phyloP scores from a whole-genome alignment of 768 basidiomycete species.

The Rhizopogon vulgaris region DNA sequence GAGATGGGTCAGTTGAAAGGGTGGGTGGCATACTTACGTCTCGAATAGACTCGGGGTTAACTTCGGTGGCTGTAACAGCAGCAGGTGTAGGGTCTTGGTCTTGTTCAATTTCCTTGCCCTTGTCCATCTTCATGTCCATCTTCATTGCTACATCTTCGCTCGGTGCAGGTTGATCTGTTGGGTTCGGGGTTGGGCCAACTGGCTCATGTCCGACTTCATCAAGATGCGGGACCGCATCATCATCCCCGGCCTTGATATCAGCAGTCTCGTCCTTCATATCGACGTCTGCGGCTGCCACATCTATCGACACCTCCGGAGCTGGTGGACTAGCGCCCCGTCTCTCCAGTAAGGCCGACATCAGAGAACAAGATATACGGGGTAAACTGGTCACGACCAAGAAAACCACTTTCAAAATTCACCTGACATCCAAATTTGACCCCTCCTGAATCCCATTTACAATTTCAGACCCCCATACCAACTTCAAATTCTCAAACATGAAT shows the following conservation, averaged over 20 bases:
- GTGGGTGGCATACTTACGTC: conserved; percentile 20
- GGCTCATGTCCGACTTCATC: background rate
- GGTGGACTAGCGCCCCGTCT: too few relatives aligned
- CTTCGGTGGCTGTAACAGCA: too few relatives aligned
- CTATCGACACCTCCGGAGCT: background rate
- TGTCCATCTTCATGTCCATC: background rate
- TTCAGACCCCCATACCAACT: too few relatives aligned
- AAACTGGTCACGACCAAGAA: too few relatives aligned
- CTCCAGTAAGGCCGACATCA: too few relatives aligned
- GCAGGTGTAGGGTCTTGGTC: background rate
- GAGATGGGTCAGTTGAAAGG: background rate
- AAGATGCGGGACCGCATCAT: background rate
- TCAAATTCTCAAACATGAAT: too few relatives aligned
- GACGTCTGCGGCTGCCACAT: background rate
- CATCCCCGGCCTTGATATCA: background rate
- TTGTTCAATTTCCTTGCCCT: conserved; percentile 1
- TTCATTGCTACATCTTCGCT: background rate
- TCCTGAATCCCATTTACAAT: too few relatives aligned
- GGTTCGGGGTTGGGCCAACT: background rate
- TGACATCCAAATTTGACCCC: too few relatives aligned
- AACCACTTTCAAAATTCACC: too few relatives aligned
- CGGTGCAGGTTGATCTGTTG: background rate
- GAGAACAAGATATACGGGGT: too few relatives aligned
- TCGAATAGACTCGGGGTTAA: conserved; percentile 8
- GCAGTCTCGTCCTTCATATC: background rate